phyloP scores from a whole-genome alignment of 1,284 basidiomycete species.

The Boletus semigastroideus region DNA sequence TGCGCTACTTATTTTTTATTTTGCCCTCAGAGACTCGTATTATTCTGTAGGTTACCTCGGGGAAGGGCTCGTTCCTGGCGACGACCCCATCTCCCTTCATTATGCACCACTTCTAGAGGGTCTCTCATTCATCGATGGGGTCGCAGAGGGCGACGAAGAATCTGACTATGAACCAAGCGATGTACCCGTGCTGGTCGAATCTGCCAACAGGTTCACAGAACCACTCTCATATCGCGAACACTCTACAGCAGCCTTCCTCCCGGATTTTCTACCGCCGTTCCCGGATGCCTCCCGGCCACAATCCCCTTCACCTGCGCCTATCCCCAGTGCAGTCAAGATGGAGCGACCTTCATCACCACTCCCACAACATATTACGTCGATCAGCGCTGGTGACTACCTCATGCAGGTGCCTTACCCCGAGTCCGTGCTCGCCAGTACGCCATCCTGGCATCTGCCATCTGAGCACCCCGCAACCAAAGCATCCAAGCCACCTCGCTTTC shows the following conservation, averaged over 20 bases:
- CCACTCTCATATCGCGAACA: conserved; percentile 30
- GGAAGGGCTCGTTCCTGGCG: conserved; percentile 55
- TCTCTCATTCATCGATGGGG: conserved; percentile 28
- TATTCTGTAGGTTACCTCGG: conserved; percentile 52
- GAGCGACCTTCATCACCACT: conserved; percentile 33
- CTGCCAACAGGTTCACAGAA: conserved; percentile 14
- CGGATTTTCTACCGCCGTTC: conserved; percentile 39
- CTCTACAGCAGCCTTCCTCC: conserved; percentile 21
- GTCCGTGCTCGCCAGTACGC: conserved; percentile 58
- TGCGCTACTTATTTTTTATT: conserved; percentile 5
- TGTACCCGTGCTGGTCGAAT: conserved; percentile 15
- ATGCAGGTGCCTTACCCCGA: conserved; percentile 67
- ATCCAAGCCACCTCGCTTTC: conserved; percentile 27
- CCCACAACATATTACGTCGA: conserved; percentile 34
- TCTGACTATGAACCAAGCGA: conserved; percentile 34
- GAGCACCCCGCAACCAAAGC: conserved; percentile 28
- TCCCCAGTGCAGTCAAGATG: conserved; percentile 32
- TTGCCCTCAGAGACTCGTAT: conserved; percentile 9
- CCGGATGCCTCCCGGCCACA: conserved; percentile 44
- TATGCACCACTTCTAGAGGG: conserved; percentile 41
- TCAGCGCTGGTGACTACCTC: conserved; percentile 53
- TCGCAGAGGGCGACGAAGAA: conserved; percentile 41
- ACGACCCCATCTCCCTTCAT: conserved; percentile 54
- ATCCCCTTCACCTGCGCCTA: conserved; percentile 35
- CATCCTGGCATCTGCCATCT: conserved; percentile 67